Conservation (phyloP, 1,284 basidiomycete genomes). For the Peniophora sp. region DNA sequence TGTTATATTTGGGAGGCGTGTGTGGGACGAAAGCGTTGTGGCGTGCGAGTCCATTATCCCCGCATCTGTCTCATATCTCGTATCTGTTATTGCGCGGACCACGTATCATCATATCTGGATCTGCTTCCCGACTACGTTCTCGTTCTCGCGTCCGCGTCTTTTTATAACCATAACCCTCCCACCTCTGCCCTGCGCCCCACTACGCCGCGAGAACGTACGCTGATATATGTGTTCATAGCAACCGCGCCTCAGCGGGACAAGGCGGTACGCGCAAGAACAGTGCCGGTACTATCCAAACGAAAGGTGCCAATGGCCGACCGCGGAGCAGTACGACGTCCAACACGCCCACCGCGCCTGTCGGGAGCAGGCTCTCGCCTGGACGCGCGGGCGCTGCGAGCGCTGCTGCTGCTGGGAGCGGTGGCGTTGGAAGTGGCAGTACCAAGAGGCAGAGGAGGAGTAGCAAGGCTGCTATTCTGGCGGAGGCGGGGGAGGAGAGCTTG, state of each 20-base stretch:
- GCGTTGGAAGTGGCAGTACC: not conserved
- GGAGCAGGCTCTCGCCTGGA: constrained; percentile 30
- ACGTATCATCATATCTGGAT: no score
- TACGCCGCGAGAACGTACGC: not conserved
- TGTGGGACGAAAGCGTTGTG: no score
- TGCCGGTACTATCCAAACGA: constrained; percentile 57
- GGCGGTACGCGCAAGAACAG: constrained; percentile 55
- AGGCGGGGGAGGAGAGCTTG: no score
- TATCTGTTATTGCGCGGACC: no score
- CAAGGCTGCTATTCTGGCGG: no score
- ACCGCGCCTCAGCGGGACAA: constrained; percentile 66
- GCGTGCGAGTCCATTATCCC: no score
- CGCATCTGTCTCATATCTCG: no score
- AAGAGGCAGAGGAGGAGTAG: not conserved
- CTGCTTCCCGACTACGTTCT: no score
- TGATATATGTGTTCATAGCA: constrained; percentile 37
- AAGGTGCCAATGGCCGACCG: constrained; percentile 57
- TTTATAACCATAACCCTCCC: constrained; percentile 2
- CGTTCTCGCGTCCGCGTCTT: no score
- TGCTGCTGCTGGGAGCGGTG: constrained; percentile 21
- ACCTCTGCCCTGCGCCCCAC: constrained; percentile 1
- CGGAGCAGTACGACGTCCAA: constrained; percentile 56
- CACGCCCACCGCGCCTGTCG: constrained; percentile 34
- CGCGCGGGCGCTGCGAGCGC: constrained; percentile 40
- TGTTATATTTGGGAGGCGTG: no score